Evolutionary conservation across 768 basidiomycete genomes (phyloP).

Genomic region (Termitomyces sp.): DNA sequence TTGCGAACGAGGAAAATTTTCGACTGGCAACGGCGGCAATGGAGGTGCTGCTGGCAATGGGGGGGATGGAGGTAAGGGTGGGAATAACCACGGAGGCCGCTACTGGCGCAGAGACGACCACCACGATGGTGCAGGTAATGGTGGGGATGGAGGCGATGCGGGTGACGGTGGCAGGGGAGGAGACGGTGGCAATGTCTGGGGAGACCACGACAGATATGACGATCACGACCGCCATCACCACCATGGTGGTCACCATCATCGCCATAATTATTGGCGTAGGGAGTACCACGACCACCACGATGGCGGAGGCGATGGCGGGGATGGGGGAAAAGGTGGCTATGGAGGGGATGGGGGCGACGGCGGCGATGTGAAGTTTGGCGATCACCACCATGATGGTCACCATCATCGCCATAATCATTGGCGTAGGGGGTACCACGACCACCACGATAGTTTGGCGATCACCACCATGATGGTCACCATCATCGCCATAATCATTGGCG

Average conservation of each 20-base stretch:
- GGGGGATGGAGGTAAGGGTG: constrained; percentile 5
- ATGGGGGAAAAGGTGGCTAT: neutral
- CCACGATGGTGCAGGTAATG: neutral
- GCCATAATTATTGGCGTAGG: too few species aligned
- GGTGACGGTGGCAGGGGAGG: neutral
- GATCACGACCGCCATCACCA: too few species aligned
- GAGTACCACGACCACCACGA: too few species aligned
- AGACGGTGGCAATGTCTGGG: too few species aligned
- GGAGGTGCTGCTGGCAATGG: constrained; percentile 7
- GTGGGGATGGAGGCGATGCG: neutral
- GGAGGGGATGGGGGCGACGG: neutral
- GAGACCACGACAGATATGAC: too few species aligned
- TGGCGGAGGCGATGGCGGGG: neutral
- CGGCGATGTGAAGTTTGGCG: neutral
- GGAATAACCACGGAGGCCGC: neutral
- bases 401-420: neutral
- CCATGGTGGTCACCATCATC: neutral
- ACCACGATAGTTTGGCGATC: too few species aligned
- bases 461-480: too few species aligned
- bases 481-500: too few species aligned
- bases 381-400: neutral
- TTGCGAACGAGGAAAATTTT: neutral
- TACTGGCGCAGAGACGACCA: neutral
- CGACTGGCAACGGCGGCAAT: constrained; percentile 2
- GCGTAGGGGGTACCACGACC: too few species aligned